phyloP scores from a whole-genome alignment of 163 green algal genomes.

The Scenedesmus sp. region DNA sequence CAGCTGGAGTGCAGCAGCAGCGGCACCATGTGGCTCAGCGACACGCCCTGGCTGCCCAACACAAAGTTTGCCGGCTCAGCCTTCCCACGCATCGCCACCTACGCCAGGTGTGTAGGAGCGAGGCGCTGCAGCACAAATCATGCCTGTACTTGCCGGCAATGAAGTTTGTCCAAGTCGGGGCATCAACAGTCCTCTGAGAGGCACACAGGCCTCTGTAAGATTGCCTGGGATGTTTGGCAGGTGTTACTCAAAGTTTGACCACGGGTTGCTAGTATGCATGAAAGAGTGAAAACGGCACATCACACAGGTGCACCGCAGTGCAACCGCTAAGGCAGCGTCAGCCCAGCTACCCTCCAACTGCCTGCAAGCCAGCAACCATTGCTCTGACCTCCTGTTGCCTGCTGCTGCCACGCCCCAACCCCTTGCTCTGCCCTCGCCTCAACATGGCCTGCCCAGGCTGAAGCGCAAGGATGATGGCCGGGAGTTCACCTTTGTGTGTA shows the following conservation, averaged over 20 bases:
- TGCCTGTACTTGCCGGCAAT: background rate
- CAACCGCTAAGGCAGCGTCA: no score
- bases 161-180: no score
- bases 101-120: background rate
- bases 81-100: constrained; percentile 27
- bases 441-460: background rate
- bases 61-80: constrained; percentile 19
- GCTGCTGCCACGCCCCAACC: background rate
- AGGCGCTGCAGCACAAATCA: no score
- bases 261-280: no score
- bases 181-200: no score
- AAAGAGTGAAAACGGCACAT: no score
- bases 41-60: constrained; percentile 8
- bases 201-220: no score
- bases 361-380: background rate
- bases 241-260: no score
- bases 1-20: background rate
- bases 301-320: no score
- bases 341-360: no score
- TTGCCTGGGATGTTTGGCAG: no score
- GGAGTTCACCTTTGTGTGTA: constrained; percentile 37
- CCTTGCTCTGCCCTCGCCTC: no score
- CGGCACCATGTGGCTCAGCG: constrained; percentile 17
- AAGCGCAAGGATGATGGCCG: background rate
- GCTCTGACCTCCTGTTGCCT: background rate